Evolutionary conservation across 768 basidiomycete species (phyloP).

Genomic region (Hirschioporus abietinus): DNA sequence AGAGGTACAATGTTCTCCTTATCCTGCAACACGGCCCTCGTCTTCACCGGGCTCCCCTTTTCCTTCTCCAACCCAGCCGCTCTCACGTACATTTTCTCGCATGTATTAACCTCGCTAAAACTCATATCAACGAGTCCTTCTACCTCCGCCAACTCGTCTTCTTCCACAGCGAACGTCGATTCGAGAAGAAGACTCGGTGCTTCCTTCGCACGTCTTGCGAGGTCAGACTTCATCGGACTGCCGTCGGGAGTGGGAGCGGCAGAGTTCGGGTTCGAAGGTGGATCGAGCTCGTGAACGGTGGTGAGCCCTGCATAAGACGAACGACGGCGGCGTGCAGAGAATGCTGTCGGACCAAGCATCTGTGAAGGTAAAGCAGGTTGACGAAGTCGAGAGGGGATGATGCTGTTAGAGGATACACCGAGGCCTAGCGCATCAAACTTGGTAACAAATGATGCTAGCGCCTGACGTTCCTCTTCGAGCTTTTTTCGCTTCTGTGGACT

Average conservation of each 20-base stretch:
- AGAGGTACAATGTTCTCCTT: not conserved
- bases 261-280: too few species aligned
- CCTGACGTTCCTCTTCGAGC: conserved; percentile 73
- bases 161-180: not conserved
- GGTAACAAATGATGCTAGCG: conserved; percentile 72
- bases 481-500: conserved; percentile 45
- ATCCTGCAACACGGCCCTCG: not conserved
- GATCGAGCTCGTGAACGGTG: not conserved
- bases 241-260: not conserved
- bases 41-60: not conserved
- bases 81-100: not conserved
- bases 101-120: not conserved
- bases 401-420: conserved; percentile 26
- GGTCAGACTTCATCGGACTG: not conserved
- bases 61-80: not conserved
- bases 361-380: conserved; percentile 11
- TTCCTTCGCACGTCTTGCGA: not conserved
- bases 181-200: not conserved
- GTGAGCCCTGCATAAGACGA: not conserved
- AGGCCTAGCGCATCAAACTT: conserved; percentile 76
- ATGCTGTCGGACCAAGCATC: not conserved
- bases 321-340: not conserved
- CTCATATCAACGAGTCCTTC: not conserved
- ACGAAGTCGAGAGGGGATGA: conserved; percentile 25
- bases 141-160: not conserved